Base-by-base conservation (phyloP, 2,329 filamentous ascomycete genomes). In the Fusarium transvaalense region DNA sequence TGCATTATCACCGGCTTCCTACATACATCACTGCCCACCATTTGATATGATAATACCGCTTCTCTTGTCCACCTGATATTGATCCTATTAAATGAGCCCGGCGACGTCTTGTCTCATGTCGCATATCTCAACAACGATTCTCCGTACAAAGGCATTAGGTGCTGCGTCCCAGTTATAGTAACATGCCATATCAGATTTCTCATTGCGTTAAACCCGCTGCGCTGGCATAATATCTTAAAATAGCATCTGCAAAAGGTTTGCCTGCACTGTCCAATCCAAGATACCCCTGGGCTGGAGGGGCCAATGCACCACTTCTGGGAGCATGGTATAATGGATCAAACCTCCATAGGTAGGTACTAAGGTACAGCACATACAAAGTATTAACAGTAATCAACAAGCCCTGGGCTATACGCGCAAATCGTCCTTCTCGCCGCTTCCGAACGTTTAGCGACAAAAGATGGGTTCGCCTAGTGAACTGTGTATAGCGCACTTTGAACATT, bases 221-320 rank as follows among this genome's bases (percentile, higher is more conserved):
- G 68, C 23, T 74, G 71, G 68, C 71, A 70, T 55, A 57, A 29
- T 57, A 53, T 56, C 65, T 46, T 58, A 74, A 72, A 74, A 74
- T 74, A 74, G 71, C 52, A 68, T 56, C 41, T 65, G 56, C 52
- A 61, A 53, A 67, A 57, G 62, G 48, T 55, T 63, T 58, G 66
- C 50, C 53, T 58, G 57, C 59, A 66, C 69, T 62, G 68, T 61
- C 61, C 68, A 73, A 74, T 71, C 62, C 71, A 21, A 23, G 45
- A 57, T 34, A 15, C 46, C 41, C 59, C 43, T 68, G 64, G 60
- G 56, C 56, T 54, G 55, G 56, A 68, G 57, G 59, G 68, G 51
- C 39, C 54, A 43, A 65, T 69, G 64, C 60, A 67, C 56, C 55
- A 52, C 45, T 50, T 59, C 31, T 52, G 46, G 50, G 21, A 58